Base-by-base conservation (phyloP, 1,284 basidiomycete genomes). In the Earliella scabrosa region DNA sequence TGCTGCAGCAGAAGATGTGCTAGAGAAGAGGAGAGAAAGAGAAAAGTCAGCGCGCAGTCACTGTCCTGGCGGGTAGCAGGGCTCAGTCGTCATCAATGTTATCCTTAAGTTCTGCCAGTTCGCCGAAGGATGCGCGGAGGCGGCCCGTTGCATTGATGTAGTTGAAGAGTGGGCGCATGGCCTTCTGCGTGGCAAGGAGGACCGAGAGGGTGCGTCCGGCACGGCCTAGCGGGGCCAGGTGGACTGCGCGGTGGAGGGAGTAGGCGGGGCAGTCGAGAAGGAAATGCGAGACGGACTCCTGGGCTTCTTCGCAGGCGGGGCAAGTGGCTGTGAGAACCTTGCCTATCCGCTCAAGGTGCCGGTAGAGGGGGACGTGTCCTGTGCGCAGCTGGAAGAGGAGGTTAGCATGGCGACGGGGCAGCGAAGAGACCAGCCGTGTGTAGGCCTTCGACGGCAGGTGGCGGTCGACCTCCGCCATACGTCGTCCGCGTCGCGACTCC, bases 321-420 rank as follows among this genome's bases (percentile, higher is more conserved):
- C 71, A 73, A 2, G 51, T 26, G 9, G 64, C 59, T 11, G 60
- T 59, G 32, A 59, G 48, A 8, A 54, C 52, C n/a, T 47, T 50
- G 0, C 51, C 21, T 14, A 73, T 67, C 10, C 59, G 52, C 40
- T 64, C 54, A 0, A 73, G 66, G 60, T 72, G 59, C 6, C 54
- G 20, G 45, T 68, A 61, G 3, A 73, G 66, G 0, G 68, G 66
- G 4, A 63, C 57, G 45, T 70, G 68, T 10, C 67, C 66, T 0
- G 68, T 65, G 10, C 66, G 65, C 1, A 73, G 66, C 50, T 73
- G 72, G 13, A 67, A 49, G 10, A 73, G 59, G 0, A 72, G 35
- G 32, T 51, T 62, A 8, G 63, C 52, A 0, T 66, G 64, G 6
- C 54, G 44, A 1, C 59, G 44, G 14, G 57, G 52, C 29, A 64